Percentiles rank a stretch among this genome's conserved stretches.
These are phyloP conservation scores for Ceratopteris richardii DNA, from an alignment of 75 land plant species.

Conservation along the genomic window DNA sequence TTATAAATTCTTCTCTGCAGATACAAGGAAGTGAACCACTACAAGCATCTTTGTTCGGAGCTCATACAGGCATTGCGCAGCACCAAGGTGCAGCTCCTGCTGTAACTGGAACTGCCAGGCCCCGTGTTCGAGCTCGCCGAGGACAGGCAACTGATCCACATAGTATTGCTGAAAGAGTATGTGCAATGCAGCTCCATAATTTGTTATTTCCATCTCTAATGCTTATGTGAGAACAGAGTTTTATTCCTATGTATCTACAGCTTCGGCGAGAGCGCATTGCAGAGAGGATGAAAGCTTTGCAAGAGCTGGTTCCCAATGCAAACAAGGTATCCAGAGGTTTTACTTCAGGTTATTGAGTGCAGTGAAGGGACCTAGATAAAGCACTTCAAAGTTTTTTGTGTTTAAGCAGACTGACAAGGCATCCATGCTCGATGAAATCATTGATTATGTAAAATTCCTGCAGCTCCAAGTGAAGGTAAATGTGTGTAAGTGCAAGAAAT, in stretches of 20 bases:
- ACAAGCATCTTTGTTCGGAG: background rate
- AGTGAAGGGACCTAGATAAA: too few relatives aligned
- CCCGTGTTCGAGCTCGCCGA: conserved; percentile 41
- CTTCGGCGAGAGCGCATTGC: conserved; percentile 60
- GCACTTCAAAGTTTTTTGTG: too few relatives aligned
- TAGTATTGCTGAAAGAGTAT: conserved; percentile 35
- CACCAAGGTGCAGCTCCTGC: conserved; percentile 1
- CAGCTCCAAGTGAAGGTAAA: conserved; percentile 38
- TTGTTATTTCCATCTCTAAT: background rate
- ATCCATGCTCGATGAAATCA: conserved; percentile 33
- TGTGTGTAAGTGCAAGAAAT: background rate
- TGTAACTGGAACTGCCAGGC: conserved; percentile 20
- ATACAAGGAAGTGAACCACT: background rate
- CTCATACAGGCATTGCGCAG: conserved; percentile 1
- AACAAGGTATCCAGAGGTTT: conserved; percentile 28
- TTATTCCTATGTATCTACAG: conserved; percentile 19
- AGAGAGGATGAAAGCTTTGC: conserved; percentile 55
- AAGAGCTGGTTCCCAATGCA: conserved; percentile 57
- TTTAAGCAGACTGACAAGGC: conserved; percentile 28
- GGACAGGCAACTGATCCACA: conserved; percentile 43
- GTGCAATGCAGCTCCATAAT: background rate
- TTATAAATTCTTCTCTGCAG: too few relatives aligned
- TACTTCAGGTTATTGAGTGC: too few relatives aligned
- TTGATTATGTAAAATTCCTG: conserved; percentile 31
- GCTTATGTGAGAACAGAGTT: background rate